A percentile compares a stretch with the other conserved stretches of the same genome.
Evolutionary conservation across 371 early-diverging fungal genomes (phyloP).

Genomic region (Choanephora cucurbitarum): DNA sequence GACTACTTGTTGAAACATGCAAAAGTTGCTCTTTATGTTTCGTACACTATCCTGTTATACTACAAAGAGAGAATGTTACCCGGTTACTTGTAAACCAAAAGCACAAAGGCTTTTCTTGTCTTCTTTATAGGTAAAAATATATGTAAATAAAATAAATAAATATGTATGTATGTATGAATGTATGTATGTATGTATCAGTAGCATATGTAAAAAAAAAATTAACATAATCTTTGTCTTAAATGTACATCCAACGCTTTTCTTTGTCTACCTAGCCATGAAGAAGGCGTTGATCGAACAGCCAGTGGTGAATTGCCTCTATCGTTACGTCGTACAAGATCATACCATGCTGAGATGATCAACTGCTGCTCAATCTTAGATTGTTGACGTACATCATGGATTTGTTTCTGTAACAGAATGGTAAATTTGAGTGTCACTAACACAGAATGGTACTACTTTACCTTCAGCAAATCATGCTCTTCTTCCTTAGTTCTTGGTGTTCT

Average conservation of each 20-base stretch:
- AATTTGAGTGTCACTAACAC: slow-evolving; percentile 14
- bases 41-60: too few species aligned
- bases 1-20: too few species aligned
- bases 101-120: too few species aligned
- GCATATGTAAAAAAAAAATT: slow-evolving; percentile 1
- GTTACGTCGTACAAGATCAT: slow-evolving; percentile 60
- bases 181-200: neutral
- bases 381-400: slow-evolving; percentile 64
- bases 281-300: slow-evolving; percentile 57
- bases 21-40: too few species aligned
- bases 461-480: slow-evolving; percentile 73
- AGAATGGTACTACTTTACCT: slow-evolving; percentile 50
- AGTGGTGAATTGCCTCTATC: slow-evolving; percentile 56
- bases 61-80: too few species aligned
- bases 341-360: slow-evolving; percentile 79
- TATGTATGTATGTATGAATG: neutral
- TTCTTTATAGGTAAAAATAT: neutral
- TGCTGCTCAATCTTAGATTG: slow-evolving; percentile 71
- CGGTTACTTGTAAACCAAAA: too few species aligned
- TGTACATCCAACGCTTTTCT: slow-evolving; percentile 62
- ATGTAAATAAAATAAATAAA: neutral
- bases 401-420: slow-evolving; percentile 52
- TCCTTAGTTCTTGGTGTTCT: slow-evolving; percentile 53
- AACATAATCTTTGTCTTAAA: slow-evolving; percentile 55
- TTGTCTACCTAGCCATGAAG: slow-evolving; percentile 79